Conservation (phyloP, 768 basidiomycete genomes). For the Clitopilus passeckerianus region DNA sequence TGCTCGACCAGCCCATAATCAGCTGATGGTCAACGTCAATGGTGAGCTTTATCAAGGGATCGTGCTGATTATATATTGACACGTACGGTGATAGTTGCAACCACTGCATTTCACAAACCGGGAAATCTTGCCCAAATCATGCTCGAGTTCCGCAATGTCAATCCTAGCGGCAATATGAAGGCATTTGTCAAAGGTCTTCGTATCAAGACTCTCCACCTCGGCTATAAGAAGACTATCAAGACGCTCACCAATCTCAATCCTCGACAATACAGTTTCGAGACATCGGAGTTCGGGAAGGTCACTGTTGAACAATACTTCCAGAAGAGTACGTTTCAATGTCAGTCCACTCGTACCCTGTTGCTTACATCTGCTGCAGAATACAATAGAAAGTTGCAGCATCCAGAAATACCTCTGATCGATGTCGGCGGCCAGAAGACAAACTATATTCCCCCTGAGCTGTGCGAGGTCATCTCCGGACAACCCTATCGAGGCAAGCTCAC, state of each 20-base stretch:
- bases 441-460: slow-evolving; percentile 67
- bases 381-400: slow-evolving; percentile 40
- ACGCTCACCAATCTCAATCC: slow-evolving; percentile 43
- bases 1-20: slow-evolving; percentile 49
- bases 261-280: slow-evolving; percentile 45
- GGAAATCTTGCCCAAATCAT: slow-evolving; percentile 67
- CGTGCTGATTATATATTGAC: neutral
- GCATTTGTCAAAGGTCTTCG: slow-evolving; percentile 65
- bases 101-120: slow-evolving; percentile 55
- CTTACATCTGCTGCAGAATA: slow-evolving; percentile 44
- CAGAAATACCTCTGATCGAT: slow-evolving; percentile 54
- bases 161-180: slow-evolving; percentile 54
- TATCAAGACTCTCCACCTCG: slow-evolving; percentile 62
- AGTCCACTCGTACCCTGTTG: neutral
- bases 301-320: slow-evolving; percentile 67
- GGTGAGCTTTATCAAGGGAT: slow-evolving; percentile 31
- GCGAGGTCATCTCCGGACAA: slow-evolving; percentile 65
- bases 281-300: slow-evolving; percentile 48
- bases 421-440: slow-evolving; percentile 45
- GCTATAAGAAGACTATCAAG: slow-evolving; percentile 73
- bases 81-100: slow-evolving; percentile 33
- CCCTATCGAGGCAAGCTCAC: slow-evolving; percentile 66
- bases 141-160: slow-evolving; percentile 43
- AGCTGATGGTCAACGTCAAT: slow-evolving; percentile 62
- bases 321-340: slow-evolving; percentile 44